A percentile compares a stretch with the other conserved stretches of the same genome.
phyloP scores from a whole-genome alignment of 2,329 filamentous ascomycete genomes.

The Talaromyces sp. region DNA sequence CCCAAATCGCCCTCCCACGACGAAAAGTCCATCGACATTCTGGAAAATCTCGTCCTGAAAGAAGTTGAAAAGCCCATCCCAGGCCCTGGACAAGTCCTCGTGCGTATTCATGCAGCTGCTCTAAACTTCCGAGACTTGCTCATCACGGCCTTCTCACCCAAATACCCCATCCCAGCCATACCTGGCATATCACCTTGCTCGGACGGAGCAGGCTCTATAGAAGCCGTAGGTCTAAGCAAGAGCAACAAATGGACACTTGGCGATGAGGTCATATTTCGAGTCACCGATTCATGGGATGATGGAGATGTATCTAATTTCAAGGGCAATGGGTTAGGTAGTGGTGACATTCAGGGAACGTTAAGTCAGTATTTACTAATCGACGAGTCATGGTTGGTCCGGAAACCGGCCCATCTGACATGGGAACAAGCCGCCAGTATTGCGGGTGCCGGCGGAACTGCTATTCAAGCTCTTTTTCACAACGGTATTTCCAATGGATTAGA shows the following conservation, averaged over 20 bases:
- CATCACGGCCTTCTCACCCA: not conserved
- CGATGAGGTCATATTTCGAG: constrained; percentile 7
- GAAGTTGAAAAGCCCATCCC: not conserved
- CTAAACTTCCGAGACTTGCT: constrained; percentile 7
- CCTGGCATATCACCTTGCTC: constrained; percentile 42
- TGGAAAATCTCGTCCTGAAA: not conserved
- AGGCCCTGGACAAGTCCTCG: not conserved
- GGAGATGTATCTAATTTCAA: not conserved
- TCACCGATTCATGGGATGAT: constrained; percentile 1
- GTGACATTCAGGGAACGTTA: constrained; percentile 46
- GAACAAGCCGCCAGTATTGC: constrained; percentile 47
- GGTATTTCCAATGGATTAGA: constrained; percentile 39
- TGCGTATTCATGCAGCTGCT: not conserved
- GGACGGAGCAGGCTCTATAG: constrained; percentile 57
- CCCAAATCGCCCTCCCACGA: not conserved
- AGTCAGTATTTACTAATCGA: constrained; percentile 47
- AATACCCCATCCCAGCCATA: constrained; percentile 41
- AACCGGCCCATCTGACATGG: constrained; percentile 47
- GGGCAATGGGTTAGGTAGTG: constrained; percentile 35
- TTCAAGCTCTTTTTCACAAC: constrained; percentile 49
- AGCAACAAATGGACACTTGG: constrained; percentile 19
- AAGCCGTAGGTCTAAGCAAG: constrained; percentile 48
- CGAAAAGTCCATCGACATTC: not conserved
- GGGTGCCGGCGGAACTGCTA: constrained; percentile 48
- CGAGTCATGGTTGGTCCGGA: constrained; percentile 47